A percentile compares a stretch with the other conserved stretches of the same genome.
These are phyloP conservation scores for Tetrahymena malaccensis DNA, from an alignment of 73 alveolate species.

Conservation along the genomic window DNA sequence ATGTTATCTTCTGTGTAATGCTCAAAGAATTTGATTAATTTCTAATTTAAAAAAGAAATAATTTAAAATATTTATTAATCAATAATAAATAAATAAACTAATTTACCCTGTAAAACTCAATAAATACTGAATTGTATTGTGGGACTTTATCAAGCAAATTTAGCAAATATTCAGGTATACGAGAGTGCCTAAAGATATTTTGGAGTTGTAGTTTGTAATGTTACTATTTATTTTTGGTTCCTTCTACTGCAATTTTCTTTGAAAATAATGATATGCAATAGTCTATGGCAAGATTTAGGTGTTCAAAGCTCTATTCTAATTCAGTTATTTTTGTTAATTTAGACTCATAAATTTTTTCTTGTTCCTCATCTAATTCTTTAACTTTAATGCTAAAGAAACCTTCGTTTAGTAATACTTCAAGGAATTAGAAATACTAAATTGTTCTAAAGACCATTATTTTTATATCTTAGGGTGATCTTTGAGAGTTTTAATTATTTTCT, in stretches of 20 bases:
- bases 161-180: constrained; percentile 15
- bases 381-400: background rate
- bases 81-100: background rate
- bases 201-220: background rate
- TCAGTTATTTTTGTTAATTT: background rate
- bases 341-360: background rate
- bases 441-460: background rate
- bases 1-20: background rate
- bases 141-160: background rate
- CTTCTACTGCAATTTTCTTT: background rate
- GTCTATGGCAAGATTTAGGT: background rate
- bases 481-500: background rate
- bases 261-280: background rate
- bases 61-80: background rate
- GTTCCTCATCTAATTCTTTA: background rate
- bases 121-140: background rate
- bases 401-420: background rate
- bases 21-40: constrained; percentile 4
- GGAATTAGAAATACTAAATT: background rate
- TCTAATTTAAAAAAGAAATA: background rate
- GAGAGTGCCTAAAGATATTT: constrained; percentile 4
- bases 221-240: background rate
- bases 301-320: background rate
- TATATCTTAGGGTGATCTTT: constrained; percentile 21
- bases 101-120: background rate